Evolutionary conservation across 2,329 filamentous ascomycete species (phyloP).

Genomic region (Penicillium sp.): DNA sequence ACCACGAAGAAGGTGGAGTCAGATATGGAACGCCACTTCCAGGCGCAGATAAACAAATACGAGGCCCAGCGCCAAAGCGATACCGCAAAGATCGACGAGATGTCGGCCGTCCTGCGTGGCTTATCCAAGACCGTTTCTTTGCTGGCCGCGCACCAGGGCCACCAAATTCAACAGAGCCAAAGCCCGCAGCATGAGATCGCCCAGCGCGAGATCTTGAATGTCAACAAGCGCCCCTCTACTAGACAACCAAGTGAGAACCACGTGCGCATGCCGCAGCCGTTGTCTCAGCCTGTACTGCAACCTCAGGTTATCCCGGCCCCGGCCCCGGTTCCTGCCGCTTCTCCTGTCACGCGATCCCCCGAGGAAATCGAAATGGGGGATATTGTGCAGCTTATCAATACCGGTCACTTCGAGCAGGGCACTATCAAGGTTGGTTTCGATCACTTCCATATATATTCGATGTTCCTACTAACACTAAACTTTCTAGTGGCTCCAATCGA

Average conservation of each 20-base stretch:
- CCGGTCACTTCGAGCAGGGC: slow-evolving; percentile 44
- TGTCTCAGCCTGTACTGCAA: neutral
- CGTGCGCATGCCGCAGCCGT: slow-evolving; percentile 18
- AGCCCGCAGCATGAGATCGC: neutral
- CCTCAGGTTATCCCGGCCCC: neutral
- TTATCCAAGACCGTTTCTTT: slow-evolving; percentile 53
- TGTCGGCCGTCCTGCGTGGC: slow-evolving; percentile 53
- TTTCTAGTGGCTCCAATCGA: slow-evolving; percentile 60
- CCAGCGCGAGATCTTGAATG: neutral
- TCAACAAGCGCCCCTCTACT: slow-evolving; percentile 27
- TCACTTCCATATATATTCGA: neutral
- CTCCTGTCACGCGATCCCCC: slow-evolving; percentile 21
- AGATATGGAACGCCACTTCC: slow-evolving; percentile 64
- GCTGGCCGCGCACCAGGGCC: slow-evolving; percentile 44
- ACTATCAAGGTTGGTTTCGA: slow-evolving; percentile 42
- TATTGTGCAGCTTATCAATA: slow-evolving; percentile 41
- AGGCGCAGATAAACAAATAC: slow-evolving; percentile 51
- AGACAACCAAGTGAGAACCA: slow-evolving; percentile 24
- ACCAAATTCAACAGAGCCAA: slow-evolving; percentile 33
- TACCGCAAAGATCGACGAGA: slow-evolving; percentile 59
- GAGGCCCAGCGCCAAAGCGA: slow-evolving; percentile 55
- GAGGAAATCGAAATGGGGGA: slow-evolving; percentile 45
- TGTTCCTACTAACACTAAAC: slow-evolving; percentile 17
- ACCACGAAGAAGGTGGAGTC: slow-evolving; percentile 65
- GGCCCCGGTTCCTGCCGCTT: slow-evolving; percentile 10